These are phyloP conservation scores for Scutellaria barbata DNA, from an alignment of 257 asterid species.

Conservation along the genomic window DNA sequence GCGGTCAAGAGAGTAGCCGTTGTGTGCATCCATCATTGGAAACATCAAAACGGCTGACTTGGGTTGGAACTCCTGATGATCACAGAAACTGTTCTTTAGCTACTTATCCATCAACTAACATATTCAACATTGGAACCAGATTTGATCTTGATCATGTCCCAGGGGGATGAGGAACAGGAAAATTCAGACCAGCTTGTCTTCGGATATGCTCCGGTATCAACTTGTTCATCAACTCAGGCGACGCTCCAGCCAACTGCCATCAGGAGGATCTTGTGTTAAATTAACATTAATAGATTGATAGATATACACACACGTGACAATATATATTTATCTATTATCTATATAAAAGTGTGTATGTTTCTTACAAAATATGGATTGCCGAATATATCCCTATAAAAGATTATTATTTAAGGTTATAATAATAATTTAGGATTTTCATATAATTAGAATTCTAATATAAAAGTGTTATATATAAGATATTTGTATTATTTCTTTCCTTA, in stretches of 20 bases:
- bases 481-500: no score
- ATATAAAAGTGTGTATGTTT: no score
- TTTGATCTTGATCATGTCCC: conserved; percentile 39
- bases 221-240: conserved; percentile 71
- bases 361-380: no score
- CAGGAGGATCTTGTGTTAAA: conserved; percentile 25
- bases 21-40: conserved; percentile 47
- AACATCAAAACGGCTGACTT: conserved; percentile 41
- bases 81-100: conserved; percentile 29
- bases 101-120: conserved; percentile 32
- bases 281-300: background rate
- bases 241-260: conserved; percentile 75
- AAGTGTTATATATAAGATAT: no score
- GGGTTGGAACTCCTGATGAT: conserved; percentile 36
- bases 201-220: conserved; percentile 58
- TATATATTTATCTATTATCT: no score
- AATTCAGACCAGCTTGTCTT: conserved; percentile 46
- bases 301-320: no score
- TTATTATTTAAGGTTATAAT: no score
- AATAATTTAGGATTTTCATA: no score
- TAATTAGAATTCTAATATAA: no score
- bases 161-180: conserved; percentile 43
- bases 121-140: conserved; percentile 1
- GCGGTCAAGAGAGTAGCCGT: conserved; percentile 42
- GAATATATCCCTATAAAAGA: no score